Evolutionary conservation across 345 rosid genomes (phyloP).

Genomic region (Cochlearia excelsa): DNA sequence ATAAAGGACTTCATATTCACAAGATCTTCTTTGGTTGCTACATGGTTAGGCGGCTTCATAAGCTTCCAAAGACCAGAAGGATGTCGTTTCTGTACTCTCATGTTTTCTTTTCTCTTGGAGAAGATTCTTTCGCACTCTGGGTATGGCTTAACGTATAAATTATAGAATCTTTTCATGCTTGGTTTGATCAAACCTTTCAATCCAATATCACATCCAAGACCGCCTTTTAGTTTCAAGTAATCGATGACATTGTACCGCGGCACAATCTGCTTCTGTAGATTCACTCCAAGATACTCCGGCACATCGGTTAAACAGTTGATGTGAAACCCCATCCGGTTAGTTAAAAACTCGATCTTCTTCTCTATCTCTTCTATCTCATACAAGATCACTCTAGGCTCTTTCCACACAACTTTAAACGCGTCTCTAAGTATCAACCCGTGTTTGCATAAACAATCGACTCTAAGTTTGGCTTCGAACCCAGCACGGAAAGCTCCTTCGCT

Average conservation of each 20-base stretch:
- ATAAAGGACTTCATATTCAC: conserved; percentile 58
- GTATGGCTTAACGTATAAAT: conserved; percentile 78
- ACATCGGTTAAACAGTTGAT: conserved; percentile 59
- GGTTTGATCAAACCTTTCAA: conserved; percentile 65
- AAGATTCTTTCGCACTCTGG: conserved; percentile 77
- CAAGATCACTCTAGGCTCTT: conserved; percentile 68
- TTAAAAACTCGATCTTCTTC: conserved; percentile 66
- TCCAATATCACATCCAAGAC: conserved; percentile 60
- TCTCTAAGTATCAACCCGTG: conserved; percentile 70
- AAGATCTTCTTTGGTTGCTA: conserved; percentile 52
- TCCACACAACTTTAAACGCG: conserved; percentile 73
- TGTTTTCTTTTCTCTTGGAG: conserved; percentile 50
- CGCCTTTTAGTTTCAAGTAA: conserved; percentile 59
- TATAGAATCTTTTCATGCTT: conserved; percentile 72
- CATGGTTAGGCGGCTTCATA: conserved; percentile 49
- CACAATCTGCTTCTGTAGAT: conserved; percentile 71
- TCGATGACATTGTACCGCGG: conserved; percentile 67
- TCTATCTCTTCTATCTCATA: conserved; percentile 59
- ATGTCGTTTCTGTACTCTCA: conserved; percentile 38
- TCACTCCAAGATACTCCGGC: conserved; percentile 74
- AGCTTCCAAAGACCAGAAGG: conserved; percentile 71
- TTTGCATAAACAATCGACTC: conserved; percentile 75
- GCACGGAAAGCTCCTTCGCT: conserved; percentile 56
- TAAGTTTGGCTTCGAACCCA: conserved; percentile 65
- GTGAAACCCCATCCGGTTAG: conserved; percentile 46